Percentiles rank a stretch among this genome's conserved stretches.
Conservation (phyloP, 495 filamentous ascomycete species). For the Aspergillus panamensis region DNA sequence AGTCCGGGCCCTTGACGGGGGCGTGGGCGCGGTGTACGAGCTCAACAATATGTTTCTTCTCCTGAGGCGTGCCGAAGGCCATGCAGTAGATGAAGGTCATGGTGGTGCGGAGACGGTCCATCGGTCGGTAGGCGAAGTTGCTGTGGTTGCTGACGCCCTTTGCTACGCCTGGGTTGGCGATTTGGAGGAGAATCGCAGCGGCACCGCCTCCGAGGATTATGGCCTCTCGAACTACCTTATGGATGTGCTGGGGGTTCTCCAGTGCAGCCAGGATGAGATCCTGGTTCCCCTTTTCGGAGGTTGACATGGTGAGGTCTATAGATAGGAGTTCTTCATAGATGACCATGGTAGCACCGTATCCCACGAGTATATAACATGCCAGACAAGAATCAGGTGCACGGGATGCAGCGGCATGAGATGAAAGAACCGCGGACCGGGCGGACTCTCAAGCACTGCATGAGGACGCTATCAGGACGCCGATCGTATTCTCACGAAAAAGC, state of each 20-base stretch:
- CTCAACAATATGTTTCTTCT: conserved; percentile 33
- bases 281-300: conserved; percentile 4
- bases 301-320: neutral
- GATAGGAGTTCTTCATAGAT: no score
- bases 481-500: no score
- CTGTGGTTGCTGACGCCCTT: conserved; percentile 33
- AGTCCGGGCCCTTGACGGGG: conserved; percentile 29
- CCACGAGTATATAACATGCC: no score
- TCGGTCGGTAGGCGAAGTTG: conserved; percentile 39
- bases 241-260: conserved; percentile 30
- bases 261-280: conserved; percentile 9
- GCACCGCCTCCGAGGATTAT: conserved; percentile 39
- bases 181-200: conserved; percentile 38
- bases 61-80: conserved; percentile 33
- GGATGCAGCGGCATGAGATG: no score
- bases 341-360: no score
- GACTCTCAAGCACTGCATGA: no score
- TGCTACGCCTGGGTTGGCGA: conserved; percentile 40
- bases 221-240: conserved; percentile 34
- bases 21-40: conserved; percentile 37
- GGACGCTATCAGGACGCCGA: no score
- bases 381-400: no score
- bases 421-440: no score
- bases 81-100: conserved; percentile 47
- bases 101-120: conserved; percentile 41